Evolutionary conservation across 208 protist genomes (phyloP), one percentile per base, ranked within the genome.

Genomic region (Angomonas ambiguus): DNA sequence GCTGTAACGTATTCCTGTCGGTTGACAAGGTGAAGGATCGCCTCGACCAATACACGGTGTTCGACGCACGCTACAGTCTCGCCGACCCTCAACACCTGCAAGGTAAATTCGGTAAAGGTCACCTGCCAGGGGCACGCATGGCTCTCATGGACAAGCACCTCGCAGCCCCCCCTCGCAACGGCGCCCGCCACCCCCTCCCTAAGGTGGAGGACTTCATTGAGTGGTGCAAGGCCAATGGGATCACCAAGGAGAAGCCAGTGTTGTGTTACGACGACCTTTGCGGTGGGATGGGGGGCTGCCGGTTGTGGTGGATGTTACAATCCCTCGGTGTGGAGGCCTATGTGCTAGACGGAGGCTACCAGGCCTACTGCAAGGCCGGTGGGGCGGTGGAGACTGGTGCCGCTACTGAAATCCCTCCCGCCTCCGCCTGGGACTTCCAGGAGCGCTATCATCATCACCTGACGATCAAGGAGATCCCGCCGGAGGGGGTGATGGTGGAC

Each of bases 221-320:
- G 56, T 93, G 86, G 84, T 91, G 86, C 65, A 72, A 73, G 51
- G 63, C 64, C 2, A 68, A 73, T 28, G 86, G 84, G 10, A 72
- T 95, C 11, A 53, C 49, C 1, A 34, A 33, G 0, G 48, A 57
- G 0, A 70, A 65, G 33, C 84, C 86, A n/a, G 84, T 95, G 51
- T 70, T 95, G 57, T 85, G 76, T 64, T 95, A 95, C 78, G 89
- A 95, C 51, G 86, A 90, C 56, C 74, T 83, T 35, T 81, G 84
- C 62, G 89, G 89, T 0, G 85, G 64, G 38, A 86, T 88, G 80
- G 83, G 76, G 1, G 90, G 68, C 5, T 85, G 79, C 65, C 83
- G 90, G 5, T 64, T 93, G 77, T 95, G 90, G 87, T 95, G 90
- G 90, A 92, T 95, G 90, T 81, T 95, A 1, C 49, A 88, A 59